Conservation (phyloP, 1,284 basidiomycete species). For the Puccinia triticina region DNA sequence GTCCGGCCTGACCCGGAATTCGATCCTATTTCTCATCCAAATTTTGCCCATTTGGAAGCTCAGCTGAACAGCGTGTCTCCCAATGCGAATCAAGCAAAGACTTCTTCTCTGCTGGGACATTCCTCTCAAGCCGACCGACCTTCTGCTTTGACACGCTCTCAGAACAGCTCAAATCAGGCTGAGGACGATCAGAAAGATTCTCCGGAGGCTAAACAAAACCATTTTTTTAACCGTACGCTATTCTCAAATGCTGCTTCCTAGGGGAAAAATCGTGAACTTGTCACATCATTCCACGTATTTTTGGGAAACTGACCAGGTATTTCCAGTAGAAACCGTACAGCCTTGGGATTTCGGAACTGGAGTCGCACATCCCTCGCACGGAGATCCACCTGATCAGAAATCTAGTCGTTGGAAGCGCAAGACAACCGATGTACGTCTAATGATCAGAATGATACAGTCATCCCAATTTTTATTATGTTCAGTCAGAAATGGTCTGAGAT, state of each 20-base stretch:
- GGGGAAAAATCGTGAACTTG: background rate
- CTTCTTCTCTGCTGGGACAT: background rate
- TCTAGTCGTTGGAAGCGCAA: slow-evolving; percentile 16
- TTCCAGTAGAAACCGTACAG: background rate
- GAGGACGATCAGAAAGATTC: background rate
- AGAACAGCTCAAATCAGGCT: background rate
- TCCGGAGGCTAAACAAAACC: background rate
- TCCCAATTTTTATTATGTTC: background rate
- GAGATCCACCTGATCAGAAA: background rate
- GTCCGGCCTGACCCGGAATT: background rate
- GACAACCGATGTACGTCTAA: slow-evolving; percentile 21
- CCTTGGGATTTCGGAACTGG: background rate
- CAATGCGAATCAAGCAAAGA: background rate
- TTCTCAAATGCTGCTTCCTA: background rate
- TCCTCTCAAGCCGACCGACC: background rate
- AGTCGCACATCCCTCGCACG: background rate
- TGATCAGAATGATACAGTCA: background rate
- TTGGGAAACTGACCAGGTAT: background rate
- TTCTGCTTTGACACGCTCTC: background rate
- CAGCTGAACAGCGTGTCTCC: background rate
- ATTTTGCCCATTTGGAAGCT: background rate
- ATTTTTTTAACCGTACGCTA: background rate
- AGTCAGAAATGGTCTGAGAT: too few relatives aligned
- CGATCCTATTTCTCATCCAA: background rate
- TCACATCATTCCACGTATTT: too few relatives aligned